Conservation (phyloP, 2,329 filamentous ascomycete species). For the Exophiala xenobiotica region DNA sequence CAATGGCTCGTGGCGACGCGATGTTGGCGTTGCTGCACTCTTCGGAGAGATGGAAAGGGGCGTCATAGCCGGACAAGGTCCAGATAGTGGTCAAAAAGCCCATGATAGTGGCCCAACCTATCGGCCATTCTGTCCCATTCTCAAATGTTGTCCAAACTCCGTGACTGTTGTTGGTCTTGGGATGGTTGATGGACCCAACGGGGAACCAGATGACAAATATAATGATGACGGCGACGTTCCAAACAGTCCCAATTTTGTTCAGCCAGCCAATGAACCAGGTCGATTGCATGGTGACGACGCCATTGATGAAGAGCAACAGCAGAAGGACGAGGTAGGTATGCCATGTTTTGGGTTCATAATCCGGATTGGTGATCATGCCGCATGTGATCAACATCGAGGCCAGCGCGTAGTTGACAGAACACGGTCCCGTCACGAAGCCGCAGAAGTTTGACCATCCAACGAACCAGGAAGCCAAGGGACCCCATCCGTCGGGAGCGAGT, state of each 20-base stretch:
- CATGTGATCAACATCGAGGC: conserved; percentile 38
- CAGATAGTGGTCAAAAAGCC: conserved; percentile 46
- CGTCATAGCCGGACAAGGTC: conserved; percentile 35
- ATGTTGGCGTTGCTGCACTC: conserved; percentile 38
- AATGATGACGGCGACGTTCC: conserved; percentile 35
- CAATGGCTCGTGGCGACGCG: conserved; percentile 35
- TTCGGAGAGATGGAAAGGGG: conserved; percentile 37
- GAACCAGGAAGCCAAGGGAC: conserved; percentile 29
- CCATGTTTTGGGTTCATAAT: conserved; percentile 36
- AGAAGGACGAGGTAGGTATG: conserved; percentile 38
- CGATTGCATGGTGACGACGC: conserved; percentile 37
- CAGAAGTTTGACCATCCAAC: conserved; percentile 36
- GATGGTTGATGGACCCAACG: conserved; percentile 35
- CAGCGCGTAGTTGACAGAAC: conserved; percentile 38
- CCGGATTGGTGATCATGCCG: conserved; percentile 36
- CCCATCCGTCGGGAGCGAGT: conserved; percentile 36
- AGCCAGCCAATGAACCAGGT: conserved; percentile 40
- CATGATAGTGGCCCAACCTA: conserved; percentile 36
- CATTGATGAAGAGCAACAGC: conserved; percentile 34
- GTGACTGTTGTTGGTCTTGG: conserved; percentile 38
- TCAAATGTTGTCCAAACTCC: conserved; percentile 28
- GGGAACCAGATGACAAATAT: conserved; percentile 40
- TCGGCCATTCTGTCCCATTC: conserved; percentile 37
- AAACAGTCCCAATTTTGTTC: conserved; percentile 34
- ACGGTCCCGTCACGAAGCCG: conserved; percentile 35